phyloP scores from a whole-genome alignment of 805 yeast genomes.

The Limtongia smithiae region DNA sequence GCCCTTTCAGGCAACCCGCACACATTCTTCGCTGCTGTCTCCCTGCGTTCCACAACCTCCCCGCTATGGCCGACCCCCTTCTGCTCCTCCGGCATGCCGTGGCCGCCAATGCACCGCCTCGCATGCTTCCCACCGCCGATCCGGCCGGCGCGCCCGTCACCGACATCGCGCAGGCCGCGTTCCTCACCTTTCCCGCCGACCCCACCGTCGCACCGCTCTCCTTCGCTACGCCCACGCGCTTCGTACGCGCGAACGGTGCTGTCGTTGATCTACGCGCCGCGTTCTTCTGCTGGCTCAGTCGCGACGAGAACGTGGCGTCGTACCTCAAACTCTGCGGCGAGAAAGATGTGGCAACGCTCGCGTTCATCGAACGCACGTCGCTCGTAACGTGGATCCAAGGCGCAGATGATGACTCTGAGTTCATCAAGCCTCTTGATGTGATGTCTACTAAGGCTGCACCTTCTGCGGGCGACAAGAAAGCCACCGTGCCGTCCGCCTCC shows the following conservation, averaged over 20 bases:
- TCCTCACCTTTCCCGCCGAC: constrained; percentile 34
- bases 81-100: constrained; percentile 36
- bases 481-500: neutral
- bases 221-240: constrained; percentile 52
- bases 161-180: constrained; percentile 41
- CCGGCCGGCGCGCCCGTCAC: constrained; percentile 33
- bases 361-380: constrained; percentile 82
- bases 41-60: neutral
- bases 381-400: constrained; percentile 79
- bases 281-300: constrained; percentile 73
- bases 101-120: constrained; percentile 30
- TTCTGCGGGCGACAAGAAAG: neutral
- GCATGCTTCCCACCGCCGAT: constrained; percentile 30
- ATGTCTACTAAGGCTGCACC: neutral
- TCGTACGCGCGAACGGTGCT: constrained; percentile 39
- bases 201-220: constrained; percentile 33
- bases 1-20: neutral
- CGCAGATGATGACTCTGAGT: constrained; percentile 42
- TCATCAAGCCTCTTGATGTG: constrained; percentile 3
- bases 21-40: too few relatives aligned
- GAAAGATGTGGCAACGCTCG: constrained; percentile 61
- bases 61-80: constrained; percentile 33
- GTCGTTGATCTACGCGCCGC: constrained; percentile 52
- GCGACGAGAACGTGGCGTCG: constrained; percentile 72
- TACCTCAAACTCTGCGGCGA: constrained; percentile 71